Evolutionary conservation across 2,329 filamentous ascomycete genomes (phyloP).

Genomic region (Elsinoe ampelina): DNA sequence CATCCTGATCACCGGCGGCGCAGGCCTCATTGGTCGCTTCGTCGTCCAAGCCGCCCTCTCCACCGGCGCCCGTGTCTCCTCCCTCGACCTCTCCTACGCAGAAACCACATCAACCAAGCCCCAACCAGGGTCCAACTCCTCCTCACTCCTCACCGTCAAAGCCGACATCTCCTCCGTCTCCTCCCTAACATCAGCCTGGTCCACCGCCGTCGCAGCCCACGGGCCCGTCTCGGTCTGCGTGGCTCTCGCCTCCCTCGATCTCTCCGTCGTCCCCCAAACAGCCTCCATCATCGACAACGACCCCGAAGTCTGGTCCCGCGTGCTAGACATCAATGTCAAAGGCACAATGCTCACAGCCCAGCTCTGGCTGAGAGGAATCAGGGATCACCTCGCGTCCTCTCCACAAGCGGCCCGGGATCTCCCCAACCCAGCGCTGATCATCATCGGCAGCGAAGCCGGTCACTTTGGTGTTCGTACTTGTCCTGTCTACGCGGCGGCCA

Average conservation of each 20-base stretch:
- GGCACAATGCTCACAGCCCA: constrained; percentile 37
- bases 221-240: constrained; percentile 35
- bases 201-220: constrained; percentile 25
- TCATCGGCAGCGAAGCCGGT: constrained; percentile 40
- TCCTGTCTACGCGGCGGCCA: constrained; percentile 37
- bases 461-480: constrained; percentile 36
- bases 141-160: constrained; percentile 17
- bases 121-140: constrained; percentile 12
- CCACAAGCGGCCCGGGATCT: constrained; percentile 14
- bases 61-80: constrained; percentile 34
- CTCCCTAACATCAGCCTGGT: constrained; percentile 28
- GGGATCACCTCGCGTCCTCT: constrained; percentile 18
- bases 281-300: constrained; percentile 33
- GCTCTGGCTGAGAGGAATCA: constrained; percentile 34
- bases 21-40: constrained; percentile 33
- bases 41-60: constrained; percentile 34
- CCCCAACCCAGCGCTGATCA: constrained; percentile 34
- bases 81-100: constrained; percentile 18
- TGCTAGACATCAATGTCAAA: constrained; percentile 36
- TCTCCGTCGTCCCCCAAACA: constrained; percentile 33
- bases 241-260: constrained; percentile 36
- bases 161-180: constrained; percentile 31
- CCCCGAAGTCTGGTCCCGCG: constrained; percentile 31
- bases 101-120: constrained; percentile 24
- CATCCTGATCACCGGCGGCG: constrained; percentile 35